Evolutionary conservation across 2,329 filamentous ascomycete genomes (phyloP), one percentile per base, ranked within the genome.

Genomic region (Thermothelomyces thermophilus): DNA sequence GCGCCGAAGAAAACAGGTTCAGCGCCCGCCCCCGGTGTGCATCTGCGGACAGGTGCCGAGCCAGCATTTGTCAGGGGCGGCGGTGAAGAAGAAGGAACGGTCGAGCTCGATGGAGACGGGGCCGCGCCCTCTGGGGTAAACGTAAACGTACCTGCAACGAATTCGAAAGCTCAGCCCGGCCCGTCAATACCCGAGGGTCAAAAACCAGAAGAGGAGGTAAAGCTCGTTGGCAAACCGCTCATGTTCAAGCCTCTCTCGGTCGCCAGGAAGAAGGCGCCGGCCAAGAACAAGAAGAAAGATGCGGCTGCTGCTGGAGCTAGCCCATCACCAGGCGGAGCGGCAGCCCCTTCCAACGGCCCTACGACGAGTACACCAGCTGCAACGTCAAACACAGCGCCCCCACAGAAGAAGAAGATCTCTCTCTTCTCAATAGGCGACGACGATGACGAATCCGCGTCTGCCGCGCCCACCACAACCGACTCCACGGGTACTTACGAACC

Each of bases 231-330:
- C 17, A 93, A 90, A 59, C 81, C 89, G 11, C 80, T 90, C 66
- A 87, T 89, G 80, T 96, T 97, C 67, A 86, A 84, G 63, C 91
- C 91, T 3, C 72, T 96, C 33, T 95, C 90, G 1, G 90, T 96
- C 13, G 80, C 83, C 14, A 78, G 87, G 54, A 88, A 85, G 17
- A 55, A 53, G 50, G 35, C 52, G 55, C 76, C 82, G 26, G 79
- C 78, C 55, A 89, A 86, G 69, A 88, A 84, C 70, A 83, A 78
- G 61, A 71, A 73, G 50, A 65, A 65, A 33, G 65, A 67, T 20
- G 47, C 60, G 3, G 52, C 58, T 9, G 48, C 61, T 19, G 33
- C 49, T 10, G 28, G 40, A 41, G 45, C 53, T 17, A 52, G 53
- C 36, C 51, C 59, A 35, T 10, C 56, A n/a, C 30, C 55, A 16